Percentiles rank a stretch among this genome's conserved stretches.
Evolutionary conservation across 495 filamentous ascomycete species (phyloP).

Genomic region (Cercophora sp.): DNA sequence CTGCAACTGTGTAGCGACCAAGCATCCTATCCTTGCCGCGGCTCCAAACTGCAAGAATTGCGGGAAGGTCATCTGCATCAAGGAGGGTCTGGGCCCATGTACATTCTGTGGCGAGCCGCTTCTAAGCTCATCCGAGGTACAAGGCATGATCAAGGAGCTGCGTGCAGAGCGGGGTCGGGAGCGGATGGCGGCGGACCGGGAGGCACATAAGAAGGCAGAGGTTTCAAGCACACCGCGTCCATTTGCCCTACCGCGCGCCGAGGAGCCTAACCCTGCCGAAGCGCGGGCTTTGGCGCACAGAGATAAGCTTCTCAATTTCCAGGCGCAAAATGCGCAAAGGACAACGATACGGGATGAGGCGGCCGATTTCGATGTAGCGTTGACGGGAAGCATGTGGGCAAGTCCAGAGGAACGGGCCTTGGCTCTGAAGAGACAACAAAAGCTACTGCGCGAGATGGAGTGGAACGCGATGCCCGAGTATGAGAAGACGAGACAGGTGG

Average conservation of each 20-base stretch:
- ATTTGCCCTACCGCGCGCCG: slow-evolving; percentile 42
- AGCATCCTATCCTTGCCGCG: slow-evolving; percentile 78
- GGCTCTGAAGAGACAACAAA: slow-evolving; percentile 88
- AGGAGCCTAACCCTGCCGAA: slow-evolving; percentile 38
- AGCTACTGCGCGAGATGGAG: slow-evolving; percentile 79
- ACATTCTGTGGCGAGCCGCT: slow-evolving; percentile 82
- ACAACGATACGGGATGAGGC: slow-evolving; percentile 92
- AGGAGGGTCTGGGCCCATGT: slow-evolving; percentile 91
- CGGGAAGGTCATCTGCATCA: slow-evolving; percentile 94
- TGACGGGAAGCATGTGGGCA: slow-evolving; percentile 75
- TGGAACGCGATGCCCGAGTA: slow-evolving; percentile 88
- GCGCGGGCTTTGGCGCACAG: slow-evolving; percentile 68
- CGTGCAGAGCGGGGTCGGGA: slow-evolving; percentile 80
- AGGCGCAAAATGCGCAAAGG: slow-evolving; percentile 80
- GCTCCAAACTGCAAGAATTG: slow-evolving; percentile 91
- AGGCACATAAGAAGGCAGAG: slow-evolving; percentile 59
- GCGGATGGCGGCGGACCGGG: slow-evolving; percentile 74
- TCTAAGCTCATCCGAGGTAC: slow-evolving; percentile 65
- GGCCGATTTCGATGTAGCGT: slow-evolving; percentile 81
- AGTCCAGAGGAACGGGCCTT: slow-evolving; percentile 80
- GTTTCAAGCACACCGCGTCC: slow-evolving; percentile 49
- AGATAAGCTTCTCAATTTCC: slow-evolving; percentile 76
- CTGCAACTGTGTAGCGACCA: slow-evolving; percentile 80
- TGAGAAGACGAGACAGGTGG: slow-evolving; percentile 84
- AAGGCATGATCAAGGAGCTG: slow-evolving; percentile 82